These are phyloP conservation scores for Podospora tetraspora DNA, from an alignment of 495 filamentous ascomycete species.

Conservation along the genomic window DNA sequence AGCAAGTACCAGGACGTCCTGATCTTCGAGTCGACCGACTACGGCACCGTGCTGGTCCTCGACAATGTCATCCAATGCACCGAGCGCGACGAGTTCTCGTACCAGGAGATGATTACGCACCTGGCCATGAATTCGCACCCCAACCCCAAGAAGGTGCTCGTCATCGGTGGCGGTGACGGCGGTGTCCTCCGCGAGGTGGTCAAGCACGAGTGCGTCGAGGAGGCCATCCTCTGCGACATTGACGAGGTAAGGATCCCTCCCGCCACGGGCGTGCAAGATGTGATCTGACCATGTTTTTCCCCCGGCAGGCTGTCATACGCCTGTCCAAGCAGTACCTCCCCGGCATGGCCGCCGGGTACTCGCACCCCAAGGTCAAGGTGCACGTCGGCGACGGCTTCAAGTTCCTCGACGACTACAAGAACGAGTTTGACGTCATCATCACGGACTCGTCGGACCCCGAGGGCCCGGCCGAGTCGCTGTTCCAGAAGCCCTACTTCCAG, in stretches of 20 bases:
- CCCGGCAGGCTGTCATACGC: conserved; percentile 79
- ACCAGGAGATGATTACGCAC: conserved; percentile 99
- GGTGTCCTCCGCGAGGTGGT: conserved; percentile 96
- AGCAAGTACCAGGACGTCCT: conserved; percentile 98
- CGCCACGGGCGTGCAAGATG: not conserved
- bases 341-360: conserved; percentile 85
- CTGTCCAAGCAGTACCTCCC: conserved; percentile 98
- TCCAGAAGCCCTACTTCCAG: conserved; percentile 99
- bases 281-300: conserved; percentile 9
- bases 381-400: conserved; percentile 97
- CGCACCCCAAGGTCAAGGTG: conserved; percentile 85
- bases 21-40: conserved; percentile 94
- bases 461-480: conserved; percentile 89
- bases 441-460: conserved; percentile 97
- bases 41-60: conserved; percentile 94
- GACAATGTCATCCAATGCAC: conserved; percentile 99
- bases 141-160: conserved; percentile 93
- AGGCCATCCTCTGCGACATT: conserved; percentile 95
- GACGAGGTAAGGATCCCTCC: conserved; percentile 65
- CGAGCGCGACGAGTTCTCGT: conserved; percentile 97
- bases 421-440: conserved; percentile 98
- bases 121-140: conserved; percentile 98
- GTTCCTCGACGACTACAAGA: conserved; percentile 87
- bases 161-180: conserved; percentile 95
- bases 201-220: conserved; percentile 91